These are phyloP conservation scores for Globisporangium rhizosaccharum DNA, from an alignment of 352 stramenopile species.

Conservation along the genomic window DNA sequence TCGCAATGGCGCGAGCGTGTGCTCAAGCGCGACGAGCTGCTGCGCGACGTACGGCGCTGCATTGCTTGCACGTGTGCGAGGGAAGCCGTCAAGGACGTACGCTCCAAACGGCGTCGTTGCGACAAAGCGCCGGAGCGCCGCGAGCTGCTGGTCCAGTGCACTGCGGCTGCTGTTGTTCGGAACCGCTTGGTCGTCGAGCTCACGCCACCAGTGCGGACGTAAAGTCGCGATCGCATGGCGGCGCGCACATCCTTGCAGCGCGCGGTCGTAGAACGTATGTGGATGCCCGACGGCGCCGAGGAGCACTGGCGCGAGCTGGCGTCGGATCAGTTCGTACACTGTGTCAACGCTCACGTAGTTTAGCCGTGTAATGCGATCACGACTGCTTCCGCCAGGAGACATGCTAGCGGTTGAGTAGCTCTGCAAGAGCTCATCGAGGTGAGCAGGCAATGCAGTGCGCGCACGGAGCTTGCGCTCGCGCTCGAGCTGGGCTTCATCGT, in stretches of 20 bases:
- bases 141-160: slow-evolving; percentile 2
- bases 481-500: slow-evolving; percentile 36
- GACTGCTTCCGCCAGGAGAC: neutral
- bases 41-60: slow-evolving; percentile 36
- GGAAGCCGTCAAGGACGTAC: slow-evolving; percentile 45
- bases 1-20: slow-evolving; percentile 16
- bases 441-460: slow-evolving; percentile 20
- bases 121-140: slow-evolving; percentile 18
- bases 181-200: neutral
- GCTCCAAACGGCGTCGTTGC: slow-evolving; percentile 12
- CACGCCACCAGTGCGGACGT: neutral
- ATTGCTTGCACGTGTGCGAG: slow-evolving; percentile 2
- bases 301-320: slow-evolving; percentile 21
- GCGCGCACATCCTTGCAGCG: slow-evolving; percentile 9
- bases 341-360: slow-evolving; percentile 2
- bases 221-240: slow-evolving; percentile 2
- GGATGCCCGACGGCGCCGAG: slow-evolving; percentile 32
- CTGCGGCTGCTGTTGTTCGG: no score
- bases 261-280: slow-evolving; percentile 41
- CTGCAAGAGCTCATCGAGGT: slow-evolving; percentile 29
- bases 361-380: slow-evolving; percentile 6
- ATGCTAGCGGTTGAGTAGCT: slow-evolving; percentile 6
- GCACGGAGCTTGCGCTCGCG: slow-evolving; percentile 17
- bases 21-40: slow-evolving; percentile 39
- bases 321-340: slow-evolving; percentile 8